These are phyloP conservation scores for Dendrobium catenatum DNA, from an alignment of 106 monocot genomes.

Conservation along the genomic window DNA sequence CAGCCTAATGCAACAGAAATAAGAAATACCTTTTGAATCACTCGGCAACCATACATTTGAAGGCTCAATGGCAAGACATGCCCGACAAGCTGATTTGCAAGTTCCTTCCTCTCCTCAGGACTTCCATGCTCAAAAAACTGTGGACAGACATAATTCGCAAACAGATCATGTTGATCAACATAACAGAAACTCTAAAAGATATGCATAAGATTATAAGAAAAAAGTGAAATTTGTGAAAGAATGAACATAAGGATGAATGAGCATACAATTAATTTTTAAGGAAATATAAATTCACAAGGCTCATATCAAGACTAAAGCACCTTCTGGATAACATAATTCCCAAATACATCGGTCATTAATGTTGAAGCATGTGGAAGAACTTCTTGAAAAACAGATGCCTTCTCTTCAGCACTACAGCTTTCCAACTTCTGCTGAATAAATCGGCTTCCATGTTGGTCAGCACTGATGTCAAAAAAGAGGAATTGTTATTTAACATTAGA, in stretches of 20 bases:
- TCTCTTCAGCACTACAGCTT: constrained; percentile 69
- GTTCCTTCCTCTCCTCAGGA: constrained; percentile 67
- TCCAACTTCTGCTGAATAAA: constrained; percentile 98
- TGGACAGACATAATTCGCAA: not conserved
- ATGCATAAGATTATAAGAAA: not conserved
- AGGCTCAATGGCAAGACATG: constrained; percentile 74
- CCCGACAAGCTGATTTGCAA: constrained; percentile 73
- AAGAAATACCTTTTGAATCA: constrained; percentile 80
- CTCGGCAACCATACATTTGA: constrained; percentile 99
- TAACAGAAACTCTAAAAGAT: not conserved
- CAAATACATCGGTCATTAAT: constrained; percentile 97
- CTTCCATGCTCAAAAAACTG: constrained; percentile 96
- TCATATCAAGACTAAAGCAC: constrained; percentile 16
- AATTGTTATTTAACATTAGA: not conserved
- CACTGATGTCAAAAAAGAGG: constrained; percentile 32
- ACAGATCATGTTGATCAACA: not conserved
- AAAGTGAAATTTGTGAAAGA: not conserved
- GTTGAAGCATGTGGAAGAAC: constrained; percentile 79
- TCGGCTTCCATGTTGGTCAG: constrained; percentile 94
- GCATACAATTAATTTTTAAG: constrained; percentile 6
- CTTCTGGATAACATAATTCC: constrained; percentile 97
- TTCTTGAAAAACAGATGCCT: constrained; percentile 80
- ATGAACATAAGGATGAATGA: not conserved
- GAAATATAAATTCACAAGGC: not conserved
- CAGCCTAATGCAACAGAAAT: not conserved